These are phyloP conservation scores for Sarocladium oryzae DNA, from an alignment of 2,329 filamentous ascomycete genomes.

Conservation along the genomic window DNA sequence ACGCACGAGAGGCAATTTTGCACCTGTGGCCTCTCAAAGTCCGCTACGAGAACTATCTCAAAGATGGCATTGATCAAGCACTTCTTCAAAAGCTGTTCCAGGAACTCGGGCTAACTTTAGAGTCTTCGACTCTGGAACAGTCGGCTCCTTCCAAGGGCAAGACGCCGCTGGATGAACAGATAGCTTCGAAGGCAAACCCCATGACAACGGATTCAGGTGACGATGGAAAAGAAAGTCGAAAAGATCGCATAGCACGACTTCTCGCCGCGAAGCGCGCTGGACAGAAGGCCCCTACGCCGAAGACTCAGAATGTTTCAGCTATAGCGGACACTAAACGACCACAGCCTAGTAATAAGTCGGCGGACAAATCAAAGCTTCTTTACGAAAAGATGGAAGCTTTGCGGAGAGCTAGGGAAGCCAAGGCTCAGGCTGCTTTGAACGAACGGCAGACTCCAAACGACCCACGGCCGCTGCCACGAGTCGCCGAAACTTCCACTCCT, in stretches of 20 bases:
- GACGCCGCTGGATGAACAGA: neutral
- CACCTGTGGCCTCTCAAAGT: conserved; percentile 61
- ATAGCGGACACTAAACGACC: conserved; percentile 33
- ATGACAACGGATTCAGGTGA: neutral
- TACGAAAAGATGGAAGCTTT: conserved; percentile 74
- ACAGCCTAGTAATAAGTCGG: conserved; percentile 33
- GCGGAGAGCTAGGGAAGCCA: conserved; percentile 48
- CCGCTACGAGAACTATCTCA: conserved; percentile 64
- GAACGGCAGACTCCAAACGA: neutral
- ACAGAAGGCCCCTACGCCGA: conserved; percentile 10
- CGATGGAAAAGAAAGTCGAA: conserved; percentile 48
- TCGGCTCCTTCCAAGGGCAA: neutral
- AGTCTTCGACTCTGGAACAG: neutral
- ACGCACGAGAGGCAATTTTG: conserved; percentile 62
- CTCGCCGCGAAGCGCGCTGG: conserved; percentile 58
- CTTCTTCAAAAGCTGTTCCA: conserved; percentile 60
- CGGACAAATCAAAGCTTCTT: conserved; percentile 64
- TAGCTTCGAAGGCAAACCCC: neutral
- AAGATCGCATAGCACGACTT: conserved; percentile 69
- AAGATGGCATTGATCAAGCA: conserved; percentile 62
- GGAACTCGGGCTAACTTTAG: conserved; percentile 51
- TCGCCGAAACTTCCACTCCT: neutral
- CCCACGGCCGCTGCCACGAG: neutral
- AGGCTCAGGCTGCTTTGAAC: conserved; percentile 15
- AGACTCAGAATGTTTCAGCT: conserved; percentile 1